Base-by-base conservation (phyloP, 805 yeast genomes). In the Spathaspora sp. region DNA sequence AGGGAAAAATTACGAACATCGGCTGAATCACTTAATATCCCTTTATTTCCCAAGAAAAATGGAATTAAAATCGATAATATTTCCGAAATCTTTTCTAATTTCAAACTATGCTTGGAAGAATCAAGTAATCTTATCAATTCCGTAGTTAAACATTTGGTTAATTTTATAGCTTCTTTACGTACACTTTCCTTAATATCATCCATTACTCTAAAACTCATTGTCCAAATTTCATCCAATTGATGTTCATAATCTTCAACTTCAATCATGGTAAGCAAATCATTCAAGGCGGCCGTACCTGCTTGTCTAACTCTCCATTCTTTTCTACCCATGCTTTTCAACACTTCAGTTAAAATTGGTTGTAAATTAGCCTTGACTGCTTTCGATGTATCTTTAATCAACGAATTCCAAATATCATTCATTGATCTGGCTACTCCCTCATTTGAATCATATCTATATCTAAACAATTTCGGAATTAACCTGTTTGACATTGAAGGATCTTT, bases 131-230 rank as follows among this genome's bases (percentile, higher is more conserved):
- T 75, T 2, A 85, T 82, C 57, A 90, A 70, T 4, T 80, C 75
- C 16, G 83, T 77, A 0, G 96, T 82, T 26, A 92, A 73, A 9
- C 79, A 76, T 55, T 84, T 81, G 0, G 96, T 82, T 39, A 94
- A 70, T 35, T 78, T 79, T 40, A 77, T 69, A 9, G 96, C 97
- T 45, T 89, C 96, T 52, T 80, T 81, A 48, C 97, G 76, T 2
- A 94, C 97, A 68, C 96, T 87, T 38, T 89, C 97, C 66, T 94
- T 94, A 53, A 93, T 89, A 70, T 93, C 98, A 69, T 93, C 99
- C 80, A 93, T 81, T 0, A 82, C 81, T 61, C 99, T 79, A 70
- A 93, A 92, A 47, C 92, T 85, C 87, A 89, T 85, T 5, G 78
- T 75, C 97, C 97, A 93, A 31, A 93, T 81, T 5, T 82, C 83